Conservation (phyloP, 768 basidiomycete species). For the Lentinula sp. region DNA sequence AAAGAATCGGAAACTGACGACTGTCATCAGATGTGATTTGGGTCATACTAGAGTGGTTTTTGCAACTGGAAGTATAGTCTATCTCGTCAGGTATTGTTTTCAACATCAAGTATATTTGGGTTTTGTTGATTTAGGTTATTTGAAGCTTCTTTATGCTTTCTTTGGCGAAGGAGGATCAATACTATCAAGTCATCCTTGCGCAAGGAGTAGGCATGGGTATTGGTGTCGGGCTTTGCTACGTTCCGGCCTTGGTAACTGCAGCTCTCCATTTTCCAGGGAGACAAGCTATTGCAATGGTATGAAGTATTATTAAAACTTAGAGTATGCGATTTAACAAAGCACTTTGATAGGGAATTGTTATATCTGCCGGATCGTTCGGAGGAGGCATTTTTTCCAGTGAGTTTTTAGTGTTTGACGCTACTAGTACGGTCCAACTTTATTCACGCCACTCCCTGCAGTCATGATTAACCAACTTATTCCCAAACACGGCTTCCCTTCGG, state of each 20-base stretch:
- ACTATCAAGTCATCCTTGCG: slow-evolving; percentile 1
- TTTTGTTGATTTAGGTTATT: neutral
- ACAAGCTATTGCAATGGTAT: slow-evolving; percentile 4
- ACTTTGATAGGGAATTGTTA: neutral
- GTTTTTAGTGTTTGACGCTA: neutral
- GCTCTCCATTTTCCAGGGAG: slow-evolving; percentile 1
- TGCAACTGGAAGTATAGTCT: neutral
- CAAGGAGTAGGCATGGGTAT: slow-evolving; percentile 5
- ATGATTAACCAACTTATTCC: slow-evolving; percentile 2
- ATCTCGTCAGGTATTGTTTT: neutral
- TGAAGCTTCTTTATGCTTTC: slow-evolving; percentile 1
- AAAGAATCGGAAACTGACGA: neutral
- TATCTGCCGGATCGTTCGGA: slow-evolving; percentile 1
- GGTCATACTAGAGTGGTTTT: neutral
- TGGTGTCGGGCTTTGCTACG: slow-evolving; percentile 3
- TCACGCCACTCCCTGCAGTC: neutral
- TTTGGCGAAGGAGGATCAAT: neutral
- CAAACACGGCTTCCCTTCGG: neutral
- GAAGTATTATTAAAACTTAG: neutral
- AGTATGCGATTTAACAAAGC: neutral
- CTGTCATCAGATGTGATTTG: neutral
- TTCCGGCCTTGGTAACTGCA: neutral
- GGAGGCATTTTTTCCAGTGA: slow-evolving; percentile 4
- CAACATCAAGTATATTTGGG: neutral
- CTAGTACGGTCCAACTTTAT: no score